Percentiles rank a stretch among this genome's conserved stretches.
Evolutionary conservation across 805 yeast species (phyloP).

Genomic region (Lachancea waltii): DNA sequence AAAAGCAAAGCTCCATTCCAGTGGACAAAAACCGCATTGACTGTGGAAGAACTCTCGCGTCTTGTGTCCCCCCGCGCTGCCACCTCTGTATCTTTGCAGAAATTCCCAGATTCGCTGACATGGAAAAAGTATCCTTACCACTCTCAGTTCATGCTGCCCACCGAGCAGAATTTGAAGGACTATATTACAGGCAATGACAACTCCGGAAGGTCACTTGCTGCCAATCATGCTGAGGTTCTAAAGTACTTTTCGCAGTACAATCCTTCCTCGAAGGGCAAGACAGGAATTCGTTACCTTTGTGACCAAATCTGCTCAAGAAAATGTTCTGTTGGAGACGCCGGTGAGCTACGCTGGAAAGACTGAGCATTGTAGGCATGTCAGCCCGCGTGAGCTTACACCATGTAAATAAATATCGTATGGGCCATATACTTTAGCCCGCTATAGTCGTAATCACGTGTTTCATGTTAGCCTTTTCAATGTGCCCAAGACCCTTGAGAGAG

Average conservation of each 20-base stretch:
- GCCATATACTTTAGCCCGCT: too few species aligned
- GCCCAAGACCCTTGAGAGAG: too few species aligned
- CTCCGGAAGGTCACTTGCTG: slow-evolving; percentile 57
- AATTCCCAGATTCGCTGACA: slow-evolving; percentile 29
- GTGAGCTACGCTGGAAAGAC: slow-evolving; percentile 12
- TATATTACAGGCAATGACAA: slow-evolving; percentile 68
- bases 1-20: slow-evolving; percentile 51
- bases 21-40: slow-evolving; percentile 39
- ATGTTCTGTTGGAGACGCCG: slow-evolving; percentile 15
- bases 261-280: slow-evolving; percentile 22
- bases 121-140: slow-evolving; percentile 40
- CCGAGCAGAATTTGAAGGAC: slow-evolving; percentile 53
- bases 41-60: slow-evolving; percentile 21
- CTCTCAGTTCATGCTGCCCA: slow-evolving; percentile 65
- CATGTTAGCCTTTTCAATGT: too few species aligned
- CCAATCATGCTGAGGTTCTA: slow-evolving; percentile 60
- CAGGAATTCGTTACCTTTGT: slow-evolving; percentile 20
- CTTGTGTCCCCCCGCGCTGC: slow-evolving; percentile 31
- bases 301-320: slow-evolving; percentile 18
- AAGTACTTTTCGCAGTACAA: slow-evolving; percentile 44
- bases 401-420: slow-evolving; percentile 7
- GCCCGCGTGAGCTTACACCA: background rate
- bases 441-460: too few species aligned
- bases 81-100: slow-evolving; percentile 28
- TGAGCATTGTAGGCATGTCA: background rate